Conservation (phyloP, 2,329 filamentous ascomycete genomes). For the Dactylellina haptotyla region DNA sequence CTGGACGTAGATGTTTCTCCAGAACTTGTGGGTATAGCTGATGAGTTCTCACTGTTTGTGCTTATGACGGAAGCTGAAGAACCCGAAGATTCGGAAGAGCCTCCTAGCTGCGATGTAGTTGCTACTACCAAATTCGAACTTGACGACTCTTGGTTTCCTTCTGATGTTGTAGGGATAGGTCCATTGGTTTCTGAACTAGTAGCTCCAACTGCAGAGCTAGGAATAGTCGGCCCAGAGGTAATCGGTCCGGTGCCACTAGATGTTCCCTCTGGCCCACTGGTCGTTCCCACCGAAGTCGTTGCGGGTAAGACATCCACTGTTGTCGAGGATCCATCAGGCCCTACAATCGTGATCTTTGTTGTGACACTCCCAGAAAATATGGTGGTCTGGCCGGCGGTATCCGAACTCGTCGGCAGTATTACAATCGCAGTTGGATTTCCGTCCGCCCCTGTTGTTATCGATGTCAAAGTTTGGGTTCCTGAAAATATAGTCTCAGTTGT, state of each 20-base stretch:
- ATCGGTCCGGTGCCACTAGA: not conserved
- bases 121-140: not conserved
- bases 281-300: not conserved
- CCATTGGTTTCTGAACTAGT: not conserved
- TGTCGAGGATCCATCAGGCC: constrained; percentile 1
- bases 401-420: not conserved
- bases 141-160: not conserved
- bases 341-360: not conserved
- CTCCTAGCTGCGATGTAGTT: not conserved
- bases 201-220: not conserved
- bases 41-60: not conserved
- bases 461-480: constrained; percentile 1
- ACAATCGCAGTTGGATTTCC: constrained; percentile 7
- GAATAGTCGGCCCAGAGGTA: not conserved
- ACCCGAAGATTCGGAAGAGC: not conserved
- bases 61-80: not conserved
- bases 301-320: constrained; percentile 1
- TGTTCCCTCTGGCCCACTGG: not conserved
- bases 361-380: constrained; percentile 6
- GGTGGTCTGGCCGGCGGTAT: not conserved
- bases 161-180: not conserved
- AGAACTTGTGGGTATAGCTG: not conserved
- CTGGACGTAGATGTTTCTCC: not conserved
- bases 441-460: not conserved
- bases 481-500: constrained; percentile 11